phyloP scores from a whole-genome alignment of 345 rosid species.

The Raphanus raphanistrum region DNA sequence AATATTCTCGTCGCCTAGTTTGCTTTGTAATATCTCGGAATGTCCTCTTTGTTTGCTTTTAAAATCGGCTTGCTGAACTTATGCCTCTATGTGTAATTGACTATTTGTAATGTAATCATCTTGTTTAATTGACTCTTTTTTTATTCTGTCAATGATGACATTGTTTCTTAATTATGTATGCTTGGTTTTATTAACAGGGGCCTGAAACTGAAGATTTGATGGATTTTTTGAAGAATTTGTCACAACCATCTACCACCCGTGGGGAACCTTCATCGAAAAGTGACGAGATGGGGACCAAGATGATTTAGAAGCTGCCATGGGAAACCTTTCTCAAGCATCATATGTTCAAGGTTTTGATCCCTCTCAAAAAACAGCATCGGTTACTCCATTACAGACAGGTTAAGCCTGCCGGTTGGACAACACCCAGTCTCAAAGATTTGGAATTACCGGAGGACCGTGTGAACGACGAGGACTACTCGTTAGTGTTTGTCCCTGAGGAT shows the following conservation, averaged over 20 bases:
- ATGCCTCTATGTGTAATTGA: too few relatives aligned
- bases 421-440: neutral
- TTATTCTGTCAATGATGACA: too few relatives aligned
- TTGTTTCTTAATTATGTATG: too few relatives aligned
- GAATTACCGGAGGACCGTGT: neutral
- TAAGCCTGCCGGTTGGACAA: neutral
- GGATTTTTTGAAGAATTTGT: neutral
- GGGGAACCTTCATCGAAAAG: too few relatives aligned
- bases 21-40: too few relatives aligned
- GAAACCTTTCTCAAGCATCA: neutral
- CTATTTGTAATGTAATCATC: too few relatives aligned
- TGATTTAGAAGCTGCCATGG: neutral
- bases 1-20: too few relatives aligned
- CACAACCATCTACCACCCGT: too few relatives aligned
- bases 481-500: neutral
- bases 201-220: neutral
- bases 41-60: too few relatives aligned
- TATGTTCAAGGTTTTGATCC: neutral
- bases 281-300: neutral
- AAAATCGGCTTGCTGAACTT: too few relatives aligned
- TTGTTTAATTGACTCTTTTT: too few relatives aligned
- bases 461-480: neutral
- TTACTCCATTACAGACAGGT: neutral
- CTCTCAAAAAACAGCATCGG: neutral
- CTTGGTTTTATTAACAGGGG: too few relatives aligned